Evolutionary conservation across 2,329 filamentous ascomycete species (phyloP).

Genomic region (Arthrobotrys iridis): DNA sequence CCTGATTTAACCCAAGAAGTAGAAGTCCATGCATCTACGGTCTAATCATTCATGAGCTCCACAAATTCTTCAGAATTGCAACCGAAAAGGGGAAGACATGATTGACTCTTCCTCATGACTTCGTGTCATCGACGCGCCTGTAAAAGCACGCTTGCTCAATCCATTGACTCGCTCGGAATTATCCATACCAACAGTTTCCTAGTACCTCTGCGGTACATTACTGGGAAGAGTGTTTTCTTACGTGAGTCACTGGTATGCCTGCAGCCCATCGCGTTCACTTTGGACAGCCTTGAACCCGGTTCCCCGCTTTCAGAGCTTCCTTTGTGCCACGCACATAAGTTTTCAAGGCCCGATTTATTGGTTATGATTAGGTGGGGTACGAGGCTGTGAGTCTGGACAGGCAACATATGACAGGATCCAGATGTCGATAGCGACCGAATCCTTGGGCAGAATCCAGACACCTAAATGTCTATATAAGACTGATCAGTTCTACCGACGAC

Average conservation of each 20-base stretch:
- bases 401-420: not conserved
- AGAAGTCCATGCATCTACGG: no score
- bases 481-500: no score
- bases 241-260: not conserved
- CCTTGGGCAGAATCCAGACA: not conserved
- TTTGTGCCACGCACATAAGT: not conserved
- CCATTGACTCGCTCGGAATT: not conserved
- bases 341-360: not conserved
- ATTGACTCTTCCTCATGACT: conserved; percentile 15
- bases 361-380: not conserved
- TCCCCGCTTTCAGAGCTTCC: not conserved
- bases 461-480: not conserved
- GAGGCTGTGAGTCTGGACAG: no score
- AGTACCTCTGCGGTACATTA: not conserved
- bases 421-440: not conserved
- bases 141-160: not conserved
- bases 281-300: not conserved
- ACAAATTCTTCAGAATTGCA: no score
- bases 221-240: not conserved
- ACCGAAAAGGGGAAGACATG: not conserved
- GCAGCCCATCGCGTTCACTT: not conserved
- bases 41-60: not conserved
- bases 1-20: not conserved
- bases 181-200: not conserved
- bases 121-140: not conserved